These are phyloP conservation scores for Penstemon barbatus DNA, from an alignment of 257 asterid species.

Conservation along the genomic window DNA sequence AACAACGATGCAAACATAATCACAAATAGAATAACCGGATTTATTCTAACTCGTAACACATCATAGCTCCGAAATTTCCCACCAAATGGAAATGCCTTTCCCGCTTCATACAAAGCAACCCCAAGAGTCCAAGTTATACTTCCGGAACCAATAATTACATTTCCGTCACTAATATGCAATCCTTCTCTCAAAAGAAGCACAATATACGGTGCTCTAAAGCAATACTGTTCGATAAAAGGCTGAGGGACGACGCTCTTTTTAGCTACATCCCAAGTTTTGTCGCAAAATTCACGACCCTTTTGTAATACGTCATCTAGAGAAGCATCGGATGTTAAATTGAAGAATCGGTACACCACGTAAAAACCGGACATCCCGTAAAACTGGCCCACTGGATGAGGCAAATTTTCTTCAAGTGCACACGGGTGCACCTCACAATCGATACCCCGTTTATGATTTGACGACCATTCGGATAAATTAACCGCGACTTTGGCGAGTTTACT, in stretches of 20 bases:
- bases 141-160: slow-evolving; percentile 79
- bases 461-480: slow-evolving; percentile 88
- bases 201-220: slow-evolving; percentile 90
- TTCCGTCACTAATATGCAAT: slow-evolving; percentile 71
- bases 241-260: slow-evolving; percentile 81
- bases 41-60: slow-evolving; percentile 48
- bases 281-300: slow-evolving; percentile 79
- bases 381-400: slow-evolving; percentile 80
- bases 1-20: slow-evolving; percentile 62
- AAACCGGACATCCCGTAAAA: slow-evolving; percentile 96
- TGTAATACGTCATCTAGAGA: slow-evolving; percentile 68
- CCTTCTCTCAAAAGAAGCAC: slow-evolving; percentile 88
- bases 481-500: slow-evolving; percentile 69
- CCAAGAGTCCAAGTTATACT: slow-evolving; percentile 99
- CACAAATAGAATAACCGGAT: slow-evolving; percentile 48
- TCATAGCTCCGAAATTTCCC: slow-evolving; percentile 47
- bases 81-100: slow-evolving; percentile 58
- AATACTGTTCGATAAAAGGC: slow-evolving; percentile 94
- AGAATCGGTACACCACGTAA: slow-evolving; percentile 78
- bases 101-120: slow-evolving; percentile 94
- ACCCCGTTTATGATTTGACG: slow-evolving; percentile 63
- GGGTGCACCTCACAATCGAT: slow-evolving; percentile 81
- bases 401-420: slow-evolving; percentile 71
- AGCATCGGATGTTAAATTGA: slow-evolving; percentile 66
- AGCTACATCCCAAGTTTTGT: slow-evolving; percentile 72